Evolutionary conservation across 805 yeast genomes (phyloP).

Genomic region (Hanseniaspora occidentalis): DNA sequence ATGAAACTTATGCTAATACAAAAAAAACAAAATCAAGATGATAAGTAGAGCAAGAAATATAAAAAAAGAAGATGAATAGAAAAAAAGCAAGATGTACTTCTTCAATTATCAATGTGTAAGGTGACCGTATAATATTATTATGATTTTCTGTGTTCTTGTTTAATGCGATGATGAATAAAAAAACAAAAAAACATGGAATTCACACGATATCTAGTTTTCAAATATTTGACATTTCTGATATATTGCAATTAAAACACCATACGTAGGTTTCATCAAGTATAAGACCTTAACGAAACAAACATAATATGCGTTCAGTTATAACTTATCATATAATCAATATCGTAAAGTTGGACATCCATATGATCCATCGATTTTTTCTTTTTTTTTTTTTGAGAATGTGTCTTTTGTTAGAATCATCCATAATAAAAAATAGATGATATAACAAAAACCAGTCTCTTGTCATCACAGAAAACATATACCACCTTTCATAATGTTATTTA

Average conservation of each 20-base stretch:
- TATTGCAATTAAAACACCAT: too few relatives aligned
- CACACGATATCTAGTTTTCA: too few relatives aligned
- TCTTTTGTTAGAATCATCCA: too few relatives aligned
- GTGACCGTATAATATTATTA: neutral
- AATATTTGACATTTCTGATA: neutral
- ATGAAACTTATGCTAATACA: neutral
- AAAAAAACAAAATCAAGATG: neutral
- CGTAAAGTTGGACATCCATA: too few relatives aligned
- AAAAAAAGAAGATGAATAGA: neutral
- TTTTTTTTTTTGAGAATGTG: neutral
- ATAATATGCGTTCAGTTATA: too few relatives aligned
- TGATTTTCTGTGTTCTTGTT: slow-evolving; percentile 1
- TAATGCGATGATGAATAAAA: neutral
- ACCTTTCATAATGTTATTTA: too few relatives aligned
- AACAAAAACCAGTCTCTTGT: neutral
- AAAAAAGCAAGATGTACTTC: slow-evolving; percentile 5
- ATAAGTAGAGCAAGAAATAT: neutral
- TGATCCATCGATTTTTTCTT: neutral
- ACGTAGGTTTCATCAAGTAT: too few relatives aligned
- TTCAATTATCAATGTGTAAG: neutral
- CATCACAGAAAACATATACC: neutral
- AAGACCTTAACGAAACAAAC: too few relatives aligned
- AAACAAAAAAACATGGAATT: too few relatives aligned
- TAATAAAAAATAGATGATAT: too few relatives aligned
- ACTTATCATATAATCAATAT: too few relatives aligned